phyloP scores from a whole-genome alignment of 2,329 filamentous ascomycete genomes.

The Westerdykella ornata region DNA sequence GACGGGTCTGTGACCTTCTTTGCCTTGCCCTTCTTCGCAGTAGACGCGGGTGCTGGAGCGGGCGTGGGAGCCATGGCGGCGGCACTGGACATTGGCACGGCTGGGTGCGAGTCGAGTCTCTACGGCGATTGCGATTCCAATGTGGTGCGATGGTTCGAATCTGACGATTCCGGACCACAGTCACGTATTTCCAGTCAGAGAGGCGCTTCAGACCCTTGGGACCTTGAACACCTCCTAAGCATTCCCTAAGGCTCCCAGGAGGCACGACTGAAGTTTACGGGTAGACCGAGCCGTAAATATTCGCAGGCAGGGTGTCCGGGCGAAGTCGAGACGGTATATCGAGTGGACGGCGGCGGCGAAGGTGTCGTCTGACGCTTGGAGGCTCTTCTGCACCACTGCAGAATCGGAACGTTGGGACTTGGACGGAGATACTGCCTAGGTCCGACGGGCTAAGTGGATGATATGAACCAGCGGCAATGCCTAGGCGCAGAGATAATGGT shows the following conservation, averaged over 20 bases:
- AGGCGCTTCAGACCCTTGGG: constrained; percentile 7
- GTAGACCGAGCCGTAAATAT: constrained; percentile 1
- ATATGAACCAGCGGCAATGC: background rate
- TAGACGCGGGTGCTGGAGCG: constrained; percentile 43
- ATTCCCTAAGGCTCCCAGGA: constrained; percentile 5
- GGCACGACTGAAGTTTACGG: constrained; percentile 1
- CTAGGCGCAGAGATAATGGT: background rate
- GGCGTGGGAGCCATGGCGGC: constrained; percentile 41
- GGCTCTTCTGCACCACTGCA: constrained; percentile 3
- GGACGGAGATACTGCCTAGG: background rate
- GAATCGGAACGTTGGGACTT: too few species aligned
- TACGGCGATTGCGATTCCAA: constrained; percentile 36
- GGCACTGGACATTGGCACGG: constrained; percentile 36
- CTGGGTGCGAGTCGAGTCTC: constrained; percentile 33
- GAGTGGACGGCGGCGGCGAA: constrained; percentile 10
- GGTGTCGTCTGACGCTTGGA: constrained; percentile 25
- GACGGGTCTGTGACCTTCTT: constrained; percentile 80
- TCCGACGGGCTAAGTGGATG: background rate
- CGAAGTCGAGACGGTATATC: constrained; percentile 8
- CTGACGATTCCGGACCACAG: too few species aligned
- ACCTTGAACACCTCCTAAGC: constrained; percentile 13
- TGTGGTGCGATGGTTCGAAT: too few species aligned
- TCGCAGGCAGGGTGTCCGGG: constrained; percentile 14
- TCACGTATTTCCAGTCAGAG: background rate
- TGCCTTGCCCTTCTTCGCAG: constrained; percentile 70